Percentiles rank a stretch among this genome's conserved stretches.
Evolutionary conservation across 306 rosid genomes (phyloP).

Genomic region (Begonia peltatifolia): DNA sequence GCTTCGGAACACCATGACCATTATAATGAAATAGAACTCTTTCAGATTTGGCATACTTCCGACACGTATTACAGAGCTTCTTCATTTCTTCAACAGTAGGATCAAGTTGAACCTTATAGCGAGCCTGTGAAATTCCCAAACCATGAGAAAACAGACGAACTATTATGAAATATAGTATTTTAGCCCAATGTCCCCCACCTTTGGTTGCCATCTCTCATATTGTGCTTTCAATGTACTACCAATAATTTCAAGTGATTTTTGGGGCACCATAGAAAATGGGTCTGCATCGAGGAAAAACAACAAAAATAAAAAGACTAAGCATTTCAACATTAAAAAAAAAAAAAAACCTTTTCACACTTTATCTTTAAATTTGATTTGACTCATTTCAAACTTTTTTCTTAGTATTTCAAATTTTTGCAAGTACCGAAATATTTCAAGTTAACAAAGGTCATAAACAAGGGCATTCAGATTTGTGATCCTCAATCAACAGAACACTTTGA

Average conservation of each 20-base stretch:
- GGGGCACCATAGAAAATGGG: slow-evolving; percentile 93
- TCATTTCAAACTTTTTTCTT: too few relatives aligned
- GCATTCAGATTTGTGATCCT: too few relatives aligned
- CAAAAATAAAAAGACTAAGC: not conserved
- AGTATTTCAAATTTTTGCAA: too few relatives aligned
- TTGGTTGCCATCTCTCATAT: slow-evolving; percentile 98
- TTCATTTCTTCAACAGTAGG: slow-evolving; percentile 96
- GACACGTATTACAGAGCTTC: slow-evolving; percentile 89
- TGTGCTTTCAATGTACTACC: slow-evolving; percentile 74
- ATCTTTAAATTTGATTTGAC: too few relatives aligned
- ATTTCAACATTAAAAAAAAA: too few relatives aligned
- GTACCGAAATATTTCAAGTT: too few relatives aligned
- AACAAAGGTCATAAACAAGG: too few relatives aligned
- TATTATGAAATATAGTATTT: slow-evolving; percentile 3
- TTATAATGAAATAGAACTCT: slow-evolving; percentile 95
- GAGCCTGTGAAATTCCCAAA: slow-evolving; percentile 52
- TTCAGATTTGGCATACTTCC: slow-evolving; percentile 72
- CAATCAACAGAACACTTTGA: too few relatives aligned
- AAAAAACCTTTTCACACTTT: too few relatives aligned
- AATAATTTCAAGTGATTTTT: slow-evolving; percentile 84
- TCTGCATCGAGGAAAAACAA: slow-evolving; percentile 33
- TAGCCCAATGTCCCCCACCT: slow-evolving; percentile 34
- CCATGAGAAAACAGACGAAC: slow-evolving; percentile 16
- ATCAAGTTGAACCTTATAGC: slow-evolving; percentile 81
- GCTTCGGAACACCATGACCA: slow-evolving; percentile 99